Base-by-base conservation (phyloP, 2,329 filamentous ascomycete genomes). In the Pseudogymnoascus sp. region DNA sequence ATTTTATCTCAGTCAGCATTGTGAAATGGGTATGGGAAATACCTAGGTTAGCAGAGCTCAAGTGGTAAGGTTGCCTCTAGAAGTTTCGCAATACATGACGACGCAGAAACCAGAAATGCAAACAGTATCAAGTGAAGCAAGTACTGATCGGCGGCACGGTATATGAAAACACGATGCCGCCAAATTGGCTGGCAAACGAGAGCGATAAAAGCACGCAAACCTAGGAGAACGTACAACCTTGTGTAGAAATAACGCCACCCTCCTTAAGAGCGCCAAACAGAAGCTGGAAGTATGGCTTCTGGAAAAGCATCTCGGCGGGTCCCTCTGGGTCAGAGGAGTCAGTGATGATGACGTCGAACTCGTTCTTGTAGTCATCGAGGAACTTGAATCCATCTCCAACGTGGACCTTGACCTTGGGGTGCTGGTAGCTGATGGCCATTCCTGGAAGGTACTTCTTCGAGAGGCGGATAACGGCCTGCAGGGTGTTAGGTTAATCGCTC, bases 311-410 rank as follows among this genome's bases (percentile, higher is more conserved):
- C 86, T 97, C 93, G 71, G 95, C 95, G 34, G 95, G 95, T 68
- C 95, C 95, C 77, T 97, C 95, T 63, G 95, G 95, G 77, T 99
- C 95, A 67, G 91, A 96, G 70, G 91, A 96, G 81, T 99, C 95
- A 73, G 95, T 99, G 82, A 99, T 97, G 82, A 99, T 99, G 74
- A 99, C 93, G 75, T 99, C 95, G 76, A 99, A 99, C 75, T 89
- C 85, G 82, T 96, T 93, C 87, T 96, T 93, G 84, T 91, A 93
- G 77, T 96, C 90, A 76, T 90, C 86, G 69, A 99, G 85, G 84
- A 97, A 99, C 84, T 97, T 95, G 87, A 99, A 99, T 75, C 95
- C 95, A 74, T 99, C 95, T 73, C 93, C 95, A 68, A 99, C 84
- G 80, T 96, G 91, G 70, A 90, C 88, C 80, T 89, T 93, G 77